Evolutionary conservation across 768 basidiomycete genomes (phyloP).

Genomic region (Tricholoma furcatifolium): DNA sequence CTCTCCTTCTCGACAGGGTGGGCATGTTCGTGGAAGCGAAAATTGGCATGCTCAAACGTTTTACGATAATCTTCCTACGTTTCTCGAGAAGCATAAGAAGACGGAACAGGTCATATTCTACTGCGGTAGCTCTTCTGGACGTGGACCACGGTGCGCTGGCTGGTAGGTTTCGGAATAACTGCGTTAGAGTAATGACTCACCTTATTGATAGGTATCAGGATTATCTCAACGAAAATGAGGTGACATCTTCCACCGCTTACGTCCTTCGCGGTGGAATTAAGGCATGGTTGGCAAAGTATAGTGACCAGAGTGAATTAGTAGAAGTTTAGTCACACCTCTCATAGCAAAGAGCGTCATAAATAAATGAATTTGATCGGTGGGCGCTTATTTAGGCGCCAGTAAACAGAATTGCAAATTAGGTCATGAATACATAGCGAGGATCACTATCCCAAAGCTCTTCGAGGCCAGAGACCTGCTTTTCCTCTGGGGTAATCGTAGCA

Average conservation of each 20-base stretch:
- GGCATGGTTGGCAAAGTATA: conserved; percentile 38
- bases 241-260: conserved; percentile 34
- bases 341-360: no score
- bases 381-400: no score
- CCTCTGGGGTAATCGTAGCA: conserved; percentile 15
- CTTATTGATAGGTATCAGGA: conserved; percentile 45
- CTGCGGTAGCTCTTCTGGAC: conserved; percentile 48
- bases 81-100: conserved; percentile 39
- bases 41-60: conserved; percentile 52
- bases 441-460: conserved; percentile 6
- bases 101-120: conserved; percentile 51
- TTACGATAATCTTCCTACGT: conserved; percentile 38
- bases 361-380: no score
- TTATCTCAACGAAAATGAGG: conserved; percentile 32
- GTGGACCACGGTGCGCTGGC: conserved; percentile 53
- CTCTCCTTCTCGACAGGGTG: conserved; percentile 35
- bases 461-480: not conserved
- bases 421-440: conserved; percentile 1
- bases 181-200: not conserved
- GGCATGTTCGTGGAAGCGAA: conserved; percentile 50
- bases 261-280: conserved; percentile 44
- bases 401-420: no score
- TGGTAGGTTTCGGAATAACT: conserved; percentile 35
- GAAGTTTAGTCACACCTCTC: conserved; percentile 18
- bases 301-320: conserved; percentile 26